Conservation (phyloP, 371 early-diverging fungal genomes). For the Zopfochytrium polystomum region DNA sequence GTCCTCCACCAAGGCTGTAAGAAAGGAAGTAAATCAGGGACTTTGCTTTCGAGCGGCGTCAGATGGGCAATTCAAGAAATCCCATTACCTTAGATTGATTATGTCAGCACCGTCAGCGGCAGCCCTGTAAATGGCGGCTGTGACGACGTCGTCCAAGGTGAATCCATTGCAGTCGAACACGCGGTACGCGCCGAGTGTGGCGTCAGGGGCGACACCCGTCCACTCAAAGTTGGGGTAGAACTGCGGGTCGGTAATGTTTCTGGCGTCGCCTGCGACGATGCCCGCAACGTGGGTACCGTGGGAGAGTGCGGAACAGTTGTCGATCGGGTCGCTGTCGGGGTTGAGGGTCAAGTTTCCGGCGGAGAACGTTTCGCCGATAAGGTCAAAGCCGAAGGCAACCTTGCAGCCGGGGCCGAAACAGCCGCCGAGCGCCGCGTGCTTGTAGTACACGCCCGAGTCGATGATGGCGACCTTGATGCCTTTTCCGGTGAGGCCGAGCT, state of each 20-base stretch:
- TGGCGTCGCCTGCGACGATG: conserved; percentile 51
- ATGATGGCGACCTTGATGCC: too few species aligned
- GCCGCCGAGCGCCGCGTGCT: conserved; percentile 67
- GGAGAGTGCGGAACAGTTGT: conserved; percentile 38
- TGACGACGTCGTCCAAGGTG: conserved; percentile 61
- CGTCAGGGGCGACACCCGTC: conserved; percentile 41
- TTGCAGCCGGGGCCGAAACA: too few species aligned
- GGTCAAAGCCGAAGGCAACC: conserved; percentile 61
- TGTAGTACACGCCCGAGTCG: conserved; percentile 65
- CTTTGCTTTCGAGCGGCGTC: too few species aligned
- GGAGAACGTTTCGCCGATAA: conserved; percentile 39
- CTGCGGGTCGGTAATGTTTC: conserved; percentile 7
- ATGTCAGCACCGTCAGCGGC: too few species aligned
- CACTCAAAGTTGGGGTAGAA: conserved; percentile 17
- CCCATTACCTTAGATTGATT: too few species aligned
- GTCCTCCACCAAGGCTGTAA: conserved; percentile 66
- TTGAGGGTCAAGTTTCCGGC: conserved; percentile 20
- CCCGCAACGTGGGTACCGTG: conserved; percentile 67
- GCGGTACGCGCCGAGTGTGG: conserved; percentile 32
- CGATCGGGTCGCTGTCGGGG: conserved; percentile 55
- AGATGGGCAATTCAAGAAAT: too few species aligned
- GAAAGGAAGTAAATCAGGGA: too few species aligned
- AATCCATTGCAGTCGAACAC: conserved; percentile 65
- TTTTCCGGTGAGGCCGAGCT: conserved; percentile 26
- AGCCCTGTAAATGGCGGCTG: too few species aligned